A percentile compares a stretch with the other conserved stretches of the same genome.
Evolutionary conservation across 768 basidiomycete genomes (phyloP).

Genomic region (Rhizopogon vesiculosus): DNA sequence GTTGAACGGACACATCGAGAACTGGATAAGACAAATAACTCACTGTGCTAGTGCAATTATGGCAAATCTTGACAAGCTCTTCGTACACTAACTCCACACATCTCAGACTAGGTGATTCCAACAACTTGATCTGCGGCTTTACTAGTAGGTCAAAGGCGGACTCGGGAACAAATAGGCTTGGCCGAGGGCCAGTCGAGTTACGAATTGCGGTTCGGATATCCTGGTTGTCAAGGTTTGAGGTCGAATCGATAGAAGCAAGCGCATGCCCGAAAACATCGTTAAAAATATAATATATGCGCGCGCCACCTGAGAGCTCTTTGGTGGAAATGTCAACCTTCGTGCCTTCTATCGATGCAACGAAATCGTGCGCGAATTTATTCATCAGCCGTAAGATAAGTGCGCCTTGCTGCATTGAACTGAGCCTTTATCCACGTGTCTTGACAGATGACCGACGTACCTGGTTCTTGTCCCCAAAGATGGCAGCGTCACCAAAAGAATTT

Average conservation of each 20-base stretch:
- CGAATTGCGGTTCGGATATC: slow-evolving; percentile 98
- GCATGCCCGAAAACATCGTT: slow-evolving; percentile 97
- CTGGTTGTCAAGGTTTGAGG: slow-evolving; percentile 84
- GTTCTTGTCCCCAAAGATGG: slow-evolving; percentile 88
- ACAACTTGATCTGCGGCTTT: slow-evolving; percentile 95
- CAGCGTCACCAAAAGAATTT: slow-evolving; percentile 92
- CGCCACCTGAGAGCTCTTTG: slow-evolving; percentile 96
- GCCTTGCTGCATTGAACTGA: slow-evolving; percentile 55
- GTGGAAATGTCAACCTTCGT: slow-evolving; percentile 95
- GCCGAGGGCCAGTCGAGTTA: slow-evolving; percentile 95
- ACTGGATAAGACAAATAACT: slow-evolving; percentile 20
- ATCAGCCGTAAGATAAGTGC: slow-evolving; percentile 89
- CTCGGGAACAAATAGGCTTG: slow-evolving; percentile 95
- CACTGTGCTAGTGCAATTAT: slow-evolving; percentile 92
- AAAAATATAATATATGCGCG: slow-evolving; percentile 99
- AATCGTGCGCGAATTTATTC: slow-evolving; percentile 98
- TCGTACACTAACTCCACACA: slow-evolving; percentile 99
- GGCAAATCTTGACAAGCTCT: slow-evolving; percentile 98
- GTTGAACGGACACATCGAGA: not conserved
- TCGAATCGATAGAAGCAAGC: slow-evolving; percentile 84
- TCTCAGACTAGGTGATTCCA: slow-evolving; percentile 90
- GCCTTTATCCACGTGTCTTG: not conserved
- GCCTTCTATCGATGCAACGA: slow-evolving; percentile 95
- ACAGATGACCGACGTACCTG: slow-evolving; percentile 41
- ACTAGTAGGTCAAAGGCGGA: slow-evolving; percentile 95